These are phyloP conservation scores for Ormosia emarginata DNA, from an alignment of 306 rosid species.

Conservation along the genomic window DNA sequence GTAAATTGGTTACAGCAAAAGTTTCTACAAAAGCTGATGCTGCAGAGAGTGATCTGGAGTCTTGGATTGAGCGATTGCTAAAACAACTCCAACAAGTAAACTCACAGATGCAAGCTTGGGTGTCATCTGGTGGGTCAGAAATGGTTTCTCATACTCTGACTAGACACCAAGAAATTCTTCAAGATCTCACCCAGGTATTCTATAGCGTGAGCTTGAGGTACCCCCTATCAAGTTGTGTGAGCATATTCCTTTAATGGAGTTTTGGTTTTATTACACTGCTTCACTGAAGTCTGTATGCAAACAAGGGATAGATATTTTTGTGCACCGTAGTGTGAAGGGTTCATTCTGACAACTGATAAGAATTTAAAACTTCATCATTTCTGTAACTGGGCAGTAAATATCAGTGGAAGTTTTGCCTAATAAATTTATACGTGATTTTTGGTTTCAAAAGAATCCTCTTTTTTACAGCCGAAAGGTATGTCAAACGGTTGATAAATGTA, in stretches of 20 bases:
- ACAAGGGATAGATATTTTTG: conserved; percentile 1
- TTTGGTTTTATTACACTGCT: conserved; percentile 4
- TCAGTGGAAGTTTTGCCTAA: not conserved
- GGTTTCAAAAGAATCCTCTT: not conserved
- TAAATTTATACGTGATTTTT: not conserved
- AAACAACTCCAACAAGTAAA: conserved; percentile 96
- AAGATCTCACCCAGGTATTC: conserved; percentile 93
- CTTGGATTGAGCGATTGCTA: conserved; percentile 67
- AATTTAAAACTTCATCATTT: not conserved
- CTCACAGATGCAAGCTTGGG: conserved; percentile 96
- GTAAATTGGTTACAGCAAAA: conserved; percentile 75
- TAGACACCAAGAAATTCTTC: conserved; percentile 97
- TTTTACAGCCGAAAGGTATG: not conserved
- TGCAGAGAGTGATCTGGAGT: conserved; percentile 65
- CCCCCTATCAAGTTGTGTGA: not conserved
- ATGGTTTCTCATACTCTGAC: conserved; percentile 98
- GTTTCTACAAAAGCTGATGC: conserved; percentile 62
- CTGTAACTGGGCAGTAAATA: not conserved
- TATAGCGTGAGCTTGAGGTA: not conserved
- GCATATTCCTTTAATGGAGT: not conserved
- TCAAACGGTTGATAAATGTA: not conserved
- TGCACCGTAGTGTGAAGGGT: not conserved
- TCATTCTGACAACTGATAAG: not conserved
- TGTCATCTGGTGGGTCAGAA: conserved; percentile 89
- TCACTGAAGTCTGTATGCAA: not conserved